Conservation (phyloP, 176 grass and related monocot genomes). For the Cenchrus fungigraminus region DNA sequence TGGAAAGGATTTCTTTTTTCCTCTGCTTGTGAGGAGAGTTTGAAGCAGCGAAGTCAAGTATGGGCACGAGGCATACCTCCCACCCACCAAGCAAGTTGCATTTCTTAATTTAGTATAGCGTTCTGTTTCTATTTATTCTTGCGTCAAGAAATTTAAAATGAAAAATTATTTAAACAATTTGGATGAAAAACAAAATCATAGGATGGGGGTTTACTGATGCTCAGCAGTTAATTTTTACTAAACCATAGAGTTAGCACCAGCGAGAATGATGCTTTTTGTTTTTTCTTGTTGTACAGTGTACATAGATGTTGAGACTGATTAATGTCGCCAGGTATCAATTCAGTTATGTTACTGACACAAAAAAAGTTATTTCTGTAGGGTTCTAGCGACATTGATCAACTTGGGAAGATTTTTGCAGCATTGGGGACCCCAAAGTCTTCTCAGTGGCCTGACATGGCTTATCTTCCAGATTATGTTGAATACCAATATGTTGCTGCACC, state of each 20-base stretch:
- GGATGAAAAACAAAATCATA: neutral
- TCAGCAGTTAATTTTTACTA: neutral
- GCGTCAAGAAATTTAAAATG: neutral
- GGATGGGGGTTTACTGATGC: neutral
- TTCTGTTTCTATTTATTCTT: conserved; percentile 11
- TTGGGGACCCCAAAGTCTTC: conserved; percentile 93
- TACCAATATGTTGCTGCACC: conserved; percentile 89
- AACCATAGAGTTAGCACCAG: neutral
- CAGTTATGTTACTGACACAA: conserved; percentile 21
- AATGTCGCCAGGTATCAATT: conserved; percentile 16
- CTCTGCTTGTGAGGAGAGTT: neutral
- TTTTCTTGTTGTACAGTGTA: neutral
- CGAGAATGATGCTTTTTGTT: neutral
- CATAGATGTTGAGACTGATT: conserved; percentile 15
- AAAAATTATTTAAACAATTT: neutral
- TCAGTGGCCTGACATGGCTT: conserved; percentile 96
- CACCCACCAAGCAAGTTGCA: neutral
- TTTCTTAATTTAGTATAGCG: neutral
- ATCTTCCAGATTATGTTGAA: conserved; percentile 99
- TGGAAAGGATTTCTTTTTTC: neutral
- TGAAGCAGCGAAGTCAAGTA: neutral
- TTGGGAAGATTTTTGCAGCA: conserved; percentile 94
- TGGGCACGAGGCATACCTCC: neutral
- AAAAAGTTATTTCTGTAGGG: conserved; percentile 57
- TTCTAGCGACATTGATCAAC: conserved; percentile 96